Evolutionary conservation across 2,329 filamentous ascomycete species (phyloP).

Genomic region (Scopulariopsis brevicaulis): DNA sequence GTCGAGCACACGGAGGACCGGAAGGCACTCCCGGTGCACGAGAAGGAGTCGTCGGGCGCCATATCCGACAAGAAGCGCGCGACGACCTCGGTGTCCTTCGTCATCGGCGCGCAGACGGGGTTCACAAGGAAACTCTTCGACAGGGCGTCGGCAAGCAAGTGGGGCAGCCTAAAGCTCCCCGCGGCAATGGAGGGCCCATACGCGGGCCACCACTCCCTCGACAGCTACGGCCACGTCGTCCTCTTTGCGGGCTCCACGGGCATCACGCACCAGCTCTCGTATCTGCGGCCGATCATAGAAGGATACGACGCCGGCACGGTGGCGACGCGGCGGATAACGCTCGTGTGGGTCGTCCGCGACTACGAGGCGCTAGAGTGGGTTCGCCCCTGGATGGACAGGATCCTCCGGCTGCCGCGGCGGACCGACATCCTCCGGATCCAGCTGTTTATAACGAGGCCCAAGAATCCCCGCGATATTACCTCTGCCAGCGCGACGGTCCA

Average conservation of each 20-base stretch:
- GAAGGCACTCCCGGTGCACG: constrained; percentile 24
- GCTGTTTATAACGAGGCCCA: constrained; percentile 82
- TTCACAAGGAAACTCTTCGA: constrained; percentile 76
- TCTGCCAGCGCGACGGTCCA: constrained; percentile 71
- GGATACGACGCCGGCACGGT: constrained; percentile 60
- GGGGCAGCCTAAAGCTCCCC: constrained; percentile 29
- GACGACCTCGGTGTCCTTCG: constrained; percentile 57
- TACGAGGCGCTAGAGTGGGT: constrained; percentile 90
- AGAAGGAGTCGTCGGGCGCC: constrained; percentile 24
- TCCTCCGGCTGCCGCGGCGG: constrained; percentile 69
- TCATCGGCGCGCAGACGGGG: constrained; percentile 79
- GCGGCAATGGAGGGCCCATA: constrained; percentile 88
- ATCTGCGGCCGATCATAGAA: constrained; percentile 65
- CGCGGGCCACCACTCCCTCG: constrained; percentile 68
- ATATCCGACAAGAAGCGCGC: constrained; percentile 27
- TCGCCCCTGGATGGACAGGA: constrained; percentile 65
- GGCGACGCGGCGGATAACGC: constrained; percentile 68
- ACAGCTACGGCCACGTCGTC: constrained; percentile 85
- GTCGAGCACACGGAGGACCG: constrained; percentile 40
- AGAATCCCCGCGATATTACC: constrained; percentile 70
- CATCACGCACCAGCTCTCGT: constrained; percentile 90
- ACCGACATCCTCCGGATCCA: constrained; percentile 76
- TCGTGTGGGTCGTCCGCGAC: constrained; percentile 89
- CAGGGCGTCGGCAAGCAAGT: constrained; percentile 47
- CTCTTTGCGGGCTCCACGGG: constrained; percentile 89